These are phyloP conservation scores for Olyra latifolia DNA, from an alignment of 176 grass and related monocot species.

Conservation along the genomic window DNA sequence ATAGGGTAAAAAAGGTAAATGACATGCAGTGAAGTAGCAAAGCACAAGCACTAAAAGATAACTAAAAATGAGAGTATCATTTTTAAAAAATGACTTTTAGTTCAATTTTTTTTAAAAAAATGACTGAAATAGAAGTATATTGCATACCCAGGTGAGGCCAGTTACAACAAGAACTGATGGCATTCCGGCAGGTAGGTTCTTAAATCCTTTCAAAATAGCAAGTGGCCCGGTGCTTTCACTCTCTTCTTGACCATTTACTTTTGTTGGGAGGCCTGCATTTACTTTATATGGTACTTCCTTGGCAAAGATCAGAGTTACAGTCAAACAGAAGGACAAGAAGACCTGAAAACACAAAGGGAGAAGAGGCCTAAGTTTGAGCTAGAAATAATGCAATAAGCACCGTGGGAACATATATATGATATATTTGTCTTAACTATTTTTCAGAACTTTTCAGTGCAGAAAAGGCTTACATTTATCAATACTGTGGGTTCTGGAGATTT, in stretches of 20 bases:
- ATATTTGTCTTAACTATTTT: background rate
- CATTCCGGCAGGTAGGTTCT: constrained; percentile 88
- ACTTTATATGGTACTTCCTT: constrained; percentile 58
- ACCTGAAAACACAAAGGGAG: constrained; percentile 44
- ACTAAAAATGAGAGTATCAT: background rate
- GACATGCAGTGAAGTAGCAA: background rate
- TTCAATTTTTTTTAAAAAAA: no score
- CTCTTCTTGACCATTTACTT: constrained; percentile 44
- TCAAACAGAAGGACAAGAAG: constrained; percentile 46
- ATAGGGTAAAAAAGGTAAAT: constrained; percentile 9
- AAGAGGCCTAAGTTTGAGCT: background rate
- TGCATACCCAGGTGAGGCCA: constrained; percentile 78
- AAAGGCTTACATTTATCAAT: background rate
- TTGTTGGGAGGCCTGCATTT: constrained; percentile 38
- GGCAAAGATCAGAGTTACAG: constrained; percentile 60
- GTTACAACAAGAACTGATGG: constrained; percentile 81
- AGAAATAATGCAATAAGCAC: background rate
- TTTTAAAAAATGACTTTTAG: no score
- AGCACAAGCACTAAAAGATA: background rate
- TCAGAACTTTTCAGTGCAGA: background rate
- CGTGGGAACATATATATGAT: background rate
- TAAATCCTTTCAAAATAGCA: constrained; percentile 54
- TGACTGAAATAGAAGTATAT: background rate
- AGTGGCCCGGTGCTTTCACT: constrained; percentile 29
- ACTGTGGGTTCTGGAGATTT: background rate